These are phyloP conservation scores for Alternaria sp. DNA, from an alignment of 2,329 filamentous ascomycete species.

Conservation along the genomic window DNA sequence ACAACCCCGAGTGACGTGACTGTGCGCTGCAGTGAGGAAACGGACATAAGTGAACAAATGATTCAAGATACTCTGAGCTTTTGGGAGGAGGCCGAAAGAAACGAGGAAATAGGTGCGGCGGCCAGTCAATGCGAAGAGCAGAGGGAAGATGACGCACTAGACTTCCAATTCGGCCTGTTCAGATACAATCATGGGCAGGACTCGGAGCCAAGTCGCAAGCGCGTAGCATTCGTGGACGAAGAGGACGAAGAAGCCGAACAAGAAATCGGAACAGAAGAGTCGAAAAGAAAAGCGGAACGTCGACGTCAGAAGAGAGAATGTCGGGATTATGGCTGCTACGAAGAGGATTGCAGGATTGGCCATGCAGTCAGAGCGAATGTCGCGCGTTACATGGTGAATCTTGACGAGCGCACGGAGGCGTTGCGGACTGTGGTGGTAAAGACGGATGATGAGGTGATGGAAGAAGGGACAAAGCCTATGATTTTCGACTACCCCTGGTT, in stretches of 20 bases:
- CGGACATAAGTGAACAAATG: background rate
- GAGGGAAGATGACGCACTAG: background rate
- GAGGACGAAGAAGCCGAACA: background rate
- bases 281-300: background rate
- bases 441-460: background rate
- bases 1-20: rapidly evolving
- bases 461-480: background rate
- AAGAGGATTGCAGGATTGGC: background rate
- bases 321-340: background rate
- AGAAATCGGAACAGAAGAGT: background rate
- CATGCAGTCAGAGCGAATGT: background rate
- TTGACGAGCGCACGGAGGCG: background rate
- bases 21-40: background rate
- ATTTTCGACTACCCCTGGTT: background rate
- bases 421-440: no score
- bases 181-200: background rate
- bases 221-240: background rate
- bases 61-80: background rate
- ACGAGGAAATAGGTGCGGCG: background rate
- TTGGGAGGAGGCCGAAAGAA: background rate
- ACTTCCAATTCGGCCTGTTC: background rate
- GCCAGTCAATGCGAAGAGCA: background rate
- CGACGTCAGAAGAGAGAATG: background rate
- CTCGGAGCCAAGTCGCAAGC: background rate
- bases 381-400: background rate